Evolutionary conservation across 768 basidiomycete species (phyloP).

Genomic region (Rhizopogon vinicolor): DNA sequence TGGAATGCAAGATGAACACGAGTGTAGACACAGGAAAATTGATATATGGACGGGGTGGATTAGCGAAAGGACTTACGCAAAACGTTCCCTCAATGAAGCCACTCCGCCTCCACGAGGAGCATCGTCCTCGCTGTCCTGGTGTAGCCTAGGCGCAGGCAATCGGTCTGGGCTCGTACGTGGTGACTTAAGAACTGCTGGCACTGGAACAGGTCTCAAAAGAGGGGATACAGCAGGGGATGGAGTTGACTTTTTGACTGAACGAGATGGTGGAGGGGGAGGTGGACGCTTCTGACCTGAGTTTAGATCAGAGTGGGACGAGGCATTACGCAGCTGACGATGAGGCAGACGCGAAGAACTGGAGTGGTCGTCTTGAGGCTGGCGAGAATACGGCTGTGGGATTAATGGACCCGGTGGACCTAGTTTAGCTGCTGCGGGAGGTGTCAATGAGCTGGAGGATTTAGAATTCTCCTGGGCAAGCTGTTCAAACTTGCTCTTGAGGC

Average conservation of each 20-base stretch:
- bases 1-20: conserved; percentile 1
- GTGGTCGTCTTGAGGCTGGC: neutral
- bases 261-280: conserved; percentile 56
- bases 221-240: conserved; percentile 43
- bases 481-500: conserved; percentile 67
- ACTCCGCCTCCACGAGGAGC: neutral
- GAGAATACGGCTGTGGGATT: neutral
- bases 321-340: conserved; percentile 35
- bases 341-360: conserved; percentile 4
- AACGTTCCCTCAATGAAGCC: conserved; percentile 1
- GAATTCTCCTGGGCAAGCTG: conserved; percentile 47
- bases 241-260: conserved; percentile 26
- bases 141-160: conserved; percentile 1
- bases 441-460: neutral
- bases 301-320: conserved; percentile 53
- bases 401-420: neutral
- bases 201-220: conserved; percentile 46
- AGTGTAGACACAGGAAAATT: neutral
- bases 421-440: conserved; percentile 5
- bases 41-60: neutral
- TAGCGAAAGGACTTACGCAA: neutral
- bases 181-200: conserved; percentile 25
- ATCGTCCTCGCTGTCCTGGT: conserved; percentile 14
- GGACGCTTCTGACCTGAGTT: conserved; percentile 40
- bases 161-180: conserved; percentile 18